A percentile compares a stretch with the other conserved stretches of the same genome.
These are phyloP conservation scores for Cyberlindnera galapagoensis DNA, from an alignment of 805 yeast genomes.

Conservation along the genomic window DNA sequence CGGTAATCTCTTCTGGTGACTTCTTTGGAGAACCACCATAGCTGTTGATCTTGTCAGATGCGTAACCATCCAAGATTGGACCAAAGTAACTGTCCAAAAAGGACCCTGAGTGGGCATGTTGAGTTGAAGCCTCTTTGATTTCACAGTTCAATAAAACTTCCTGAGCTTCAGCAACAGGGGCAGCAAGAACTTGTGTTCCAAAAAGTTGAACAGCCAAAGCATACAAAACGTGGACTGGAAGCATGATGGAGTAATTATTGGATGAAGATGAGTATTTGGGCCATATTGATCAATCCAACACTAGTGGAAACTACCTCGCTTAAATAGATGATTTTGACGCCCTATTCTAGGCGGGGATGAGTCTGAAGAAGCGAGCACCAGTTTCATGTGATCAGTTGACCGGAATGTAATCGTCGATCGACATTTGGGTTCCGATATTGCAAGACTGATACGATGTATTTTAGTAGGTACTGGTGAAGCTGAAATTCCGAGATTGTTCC, in stretches of 20 bases:
- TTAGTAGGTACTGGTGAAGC: no score
- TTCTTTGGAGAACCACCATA: slow-evolving; percentile 22
- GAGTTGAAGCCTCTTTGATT: slow-evolving; percentile 6
- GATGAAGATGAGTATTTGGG: no score
- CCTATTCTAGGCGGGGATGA: no score
- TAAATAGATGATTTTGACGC: no score
- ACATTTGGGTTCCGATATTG: no score
- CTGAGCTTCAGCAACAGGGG: slow-evolving; percentile 19
- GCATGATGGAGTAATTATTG: slow-evolving; percentile 15
- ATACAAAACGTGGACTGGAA: slow-evolving; percentile 14
- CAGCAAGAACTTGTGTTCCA: slow-evolving; percentile 12
- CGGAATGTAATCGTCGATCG: no score
- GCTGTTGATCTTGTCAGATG: slow-evolving; percentile 18
- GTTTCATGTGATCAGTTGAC: no score
- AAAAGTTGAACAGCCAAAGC: slow-evolving; percentile 10
- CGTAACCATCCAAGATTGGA: slow-evolving; percentile 26
- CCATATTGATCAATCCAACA: no score
- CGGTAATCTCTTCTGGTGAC: slow-evolving; percentile 24
- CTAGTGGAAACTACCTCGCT: no score
- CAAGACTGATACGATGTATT: no score
- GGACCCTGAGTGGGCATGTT: slow-evolving; percentile 14
- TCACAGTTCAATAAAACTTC: slow-evolving; percentile 22
- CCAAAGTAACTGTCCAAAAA: slow-evolving; percentile 32
- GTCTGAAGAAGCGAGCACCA: no score
- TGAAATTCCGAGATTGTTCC: no score